Percentiles rank a stretch among this genome's conserved stretches.
Evolutionary conservation across 768 basidiomycete genomes (phyloP).

Genomic region (Collybiopsis luxurians): DNA sequence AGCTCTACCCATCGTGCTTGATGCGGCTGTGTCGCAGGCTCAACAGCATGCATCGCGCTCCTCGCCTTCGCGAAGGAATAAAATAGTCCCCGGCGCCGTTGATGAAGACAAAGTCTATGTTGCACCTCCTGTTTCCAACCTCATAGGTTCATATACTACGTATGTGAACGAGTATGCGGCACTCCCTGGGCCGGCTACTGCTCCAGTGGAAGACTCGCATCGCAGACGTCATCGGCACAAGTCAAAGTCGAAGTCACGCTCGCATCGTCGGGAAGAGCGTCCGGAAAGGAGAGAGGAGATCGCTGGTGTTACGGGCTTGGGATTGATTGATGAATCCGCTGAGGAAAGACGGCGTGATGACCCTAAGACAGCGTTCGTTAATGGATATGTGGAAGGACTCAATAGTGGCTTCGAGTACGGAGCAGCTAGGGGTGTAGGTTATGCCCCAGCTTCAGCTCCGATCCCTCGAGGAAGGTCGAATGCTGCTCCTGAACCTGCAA

Average conservation of each 20-base stretch:
- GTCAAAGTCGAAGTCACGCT: neutral
- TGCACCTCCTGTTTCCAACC: neutral
- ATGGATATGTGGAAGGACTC: slow-evolving; percentile 3
- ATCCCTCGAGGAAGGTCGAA: neutral
- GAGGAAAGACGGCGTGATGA: neutral
- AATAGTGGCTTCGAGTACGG: slow-evolving; percentile 2
- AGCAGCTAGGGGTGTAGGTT: neutral
- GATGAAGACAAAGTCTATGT: neutral
- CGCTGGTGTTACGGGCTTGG: slow-evolving; percentile 2
- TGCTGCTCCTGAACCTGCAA: neutral
- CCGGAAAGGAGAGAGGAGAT: neutral
- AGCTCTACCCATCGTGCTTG: neutral
- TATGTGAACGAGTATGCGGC: slow-evolving; percentile 1
- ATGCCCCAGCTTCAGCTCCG: neutral
- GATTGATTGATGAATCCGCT: slow-evolving; percentile 4
- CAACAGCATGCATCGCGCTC: neutral
- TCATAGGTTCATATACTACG: neutral
- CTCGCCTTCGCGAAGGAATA: slow-evolving; percentile 3
- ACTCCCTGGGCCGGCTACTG: neutral
- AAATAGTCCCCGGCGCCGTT: slow-evolving; percentile 1
- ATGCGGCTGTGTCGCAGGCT: slow-evolving; percentile 2
- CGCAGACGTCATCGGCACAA: slow-evolving; percentile 3
- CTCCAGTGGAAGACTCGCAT: neutral
- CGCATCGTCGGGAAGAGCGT: neutral
- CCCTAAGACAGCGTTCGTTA: neutral